Evolutionary conservation across 2,329 filamentous ascomycete genomes (phyloP).

Genomic region (Apiospora koreana): DNA sequence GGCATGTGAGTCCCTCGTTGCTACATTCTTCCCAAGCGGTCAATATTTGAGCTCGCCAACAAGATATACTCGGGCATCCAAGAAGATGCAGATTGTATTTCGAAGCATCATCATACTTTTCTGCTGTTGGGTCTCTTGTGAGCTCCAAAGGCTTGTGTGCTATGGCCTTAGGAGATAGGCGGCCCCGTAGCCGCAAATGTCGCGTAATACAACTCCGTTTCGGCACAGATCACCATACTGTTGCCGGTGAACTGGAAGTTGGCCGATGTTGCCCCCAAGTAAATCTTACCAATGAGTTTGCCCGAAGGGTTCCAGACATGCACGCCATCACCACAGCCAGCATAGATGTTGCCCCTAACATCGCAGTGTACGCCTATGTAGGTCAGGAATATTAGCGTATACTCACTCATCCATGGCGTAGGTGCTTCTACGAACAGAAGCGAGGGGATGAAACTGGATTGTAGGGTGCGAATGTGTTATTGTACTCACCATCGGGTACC

Average conservation of each 20-base stretch:
- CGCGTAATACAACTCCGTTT: constrained; percentile 42
- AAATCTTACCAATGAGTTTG: constrained; percentile 58
- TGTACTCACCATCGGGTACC: constrained; percentile 56
- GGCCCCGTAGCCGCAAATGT: constrained; percentile 26
- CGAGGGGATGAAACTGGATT: not conserved
- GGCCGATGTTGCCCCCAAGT: constrained; percentile 45
- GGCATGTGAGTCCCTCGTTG: not conserved
- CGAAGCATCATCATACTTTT: not conserved
- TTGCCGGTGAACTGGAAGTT: constrained; percentile 52
- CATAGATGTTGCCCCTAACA: constrained; percentile 55
- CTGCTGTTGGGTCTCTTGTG: not conserved
- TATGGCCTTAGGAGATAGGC: not conserved
- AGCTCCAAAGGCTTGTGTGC: not conserved
- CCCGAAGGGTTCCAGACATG: constrained; percentile 51
- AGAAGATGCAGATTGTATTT: not conserved
- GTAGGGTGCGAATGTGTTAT: not conserved
- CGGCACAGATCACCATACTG: constrained; percentile 43
- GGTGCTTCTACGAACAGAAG: not conserved
- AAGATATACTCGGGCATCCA: not conserved
- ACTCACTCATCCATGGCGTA: not conserved
- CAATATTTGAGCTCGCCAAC: not conserved
- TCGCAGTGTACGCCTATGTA: constrained; percentile 56
- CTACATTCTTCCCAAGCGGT: not conserved
- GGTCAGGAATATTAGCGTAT: constrained; percentile 32
- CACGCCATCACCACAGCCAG: constrained; percentile 51